Conservation (phyloP, 176 grass and related monocot genomes). For the Musa schizocarpa region DNA sequence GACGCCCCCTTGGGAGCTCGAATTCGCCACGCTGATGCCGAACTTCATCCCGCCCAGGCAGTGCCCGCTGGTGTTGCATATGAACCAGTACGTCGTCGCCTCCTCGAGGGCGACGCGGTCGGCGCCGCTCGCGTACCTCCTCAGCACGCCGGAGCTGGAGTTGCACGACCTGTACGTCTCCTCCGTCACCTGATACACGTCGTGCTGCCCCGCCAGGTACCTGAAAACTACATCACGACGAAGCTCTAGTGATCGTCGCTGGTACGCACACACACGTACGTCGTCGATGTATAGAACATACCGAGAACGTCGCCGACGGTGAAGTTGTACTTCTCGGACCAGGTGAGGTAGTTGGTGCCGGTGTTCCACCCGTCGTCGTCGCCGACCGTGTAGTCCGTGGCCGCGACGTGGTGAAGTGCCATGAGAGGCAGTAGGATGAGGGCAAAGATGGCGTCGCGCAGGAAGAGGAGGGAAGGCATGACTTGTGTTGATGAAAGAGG, state of each 20-base stretch:
- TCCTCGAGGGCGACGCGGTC: constrained; percentile 36
- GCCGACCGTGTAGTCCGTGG: constrained; percentile 48
- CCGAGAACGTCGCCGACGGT: constrained; percentile 65
- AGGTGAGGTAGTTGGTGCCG: constrained; percentile 50
- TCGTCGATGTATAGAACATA: background rate
- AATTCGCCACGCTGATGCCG: constrained; percentile 24
- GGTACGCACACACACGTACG: too few relatives aligned
- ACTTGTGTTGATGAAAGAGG: background rate
- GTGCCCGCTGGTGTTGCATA: constrained; percentile 60
- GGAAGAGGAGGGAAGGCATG: background rate
- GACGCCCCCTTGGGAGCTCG: too few relatives aligned
- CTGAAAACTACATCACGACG: constrained; percentile 27
- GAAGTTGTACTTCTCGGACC: constrained; percentile 83
- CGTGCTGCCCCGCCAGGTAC: constrained; percentile 36
- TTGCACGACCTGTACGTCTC: constrained; percentile 32
- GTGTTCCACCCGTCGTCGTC: constrained; percentile 44
- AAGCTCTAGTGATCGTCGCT: too few relatives aligned
- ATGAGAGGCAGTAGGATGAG: background rate
- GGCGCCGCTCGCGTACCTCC: constrained; percentile 25
- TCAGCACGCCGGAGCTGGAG: constrained; percentile 17
- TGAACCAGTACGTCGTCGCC: constrained; percentile 47
- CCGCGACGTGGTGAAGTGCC: background rate
- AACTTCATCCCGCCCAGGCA: constrained; percentile 78
- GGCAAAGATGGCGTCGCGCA: background rate
- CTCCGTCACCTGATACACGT: constrained; percentile 41